phyloP scores from a whole-genome alignment of 805 yeast genomes.

The Nakazawaea ambrosiae region DNA sequence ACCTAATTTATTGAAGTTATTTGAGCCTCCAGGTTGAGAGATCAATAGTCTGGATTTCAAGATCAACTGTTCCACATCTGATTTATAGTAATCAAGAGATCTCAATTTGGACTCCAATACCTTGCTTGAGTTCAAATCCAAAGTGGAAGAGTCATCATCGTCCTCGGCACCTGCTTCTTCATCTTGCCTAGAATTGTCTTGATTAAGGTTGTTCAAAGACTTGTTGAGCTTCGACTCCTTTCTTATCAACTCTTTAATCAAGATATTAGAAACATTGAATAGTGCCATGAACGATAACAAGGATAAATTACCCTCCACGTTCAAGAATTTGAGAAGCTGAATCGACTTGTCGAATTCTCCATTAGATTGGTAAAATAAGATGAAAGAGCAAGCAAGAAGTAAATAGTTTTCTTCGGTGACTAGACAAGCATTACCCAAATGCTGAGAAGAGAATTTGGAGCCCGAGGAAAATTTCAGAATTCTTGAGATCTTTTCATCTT shows the following conservation, averaged over 20 bases:
- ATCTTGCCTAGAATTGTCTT: conserved; percentile 1
- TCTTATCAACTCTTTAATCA: conserved; percentile 16
- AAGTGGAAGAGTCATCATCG: conserved; percentile 7
- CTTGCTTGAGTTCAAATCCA: conserved; percentile 1
- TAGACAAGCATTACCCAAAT: conserved; percentile 6
- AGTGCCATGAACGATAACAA: conserved; percentile 22
- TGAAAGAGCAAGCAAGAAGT: conserved; percentile 22
- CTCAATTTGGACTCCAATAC: conserved; percentile 5
- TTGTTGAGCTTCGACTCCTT: neutral
- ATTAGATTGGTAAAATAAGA: conserved; percentile 20
- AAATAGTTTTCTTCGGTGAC: conserved; percentile 23
- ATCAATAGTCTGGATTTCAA: conserved; percentile 19
- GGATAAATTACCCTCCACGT: conserved; percentile 15
- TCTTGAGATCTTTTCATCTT: conserved; percentile 3
- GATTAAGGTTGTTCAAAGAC: neutral
- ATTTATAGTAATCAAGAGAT: conserved; percentile 11
- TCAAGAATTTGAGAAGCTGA: conserved; percentile 19
- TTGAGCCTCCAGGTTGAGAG: conserved; percentile 11
- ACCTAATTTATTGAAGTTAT: conserved; percentile 18
- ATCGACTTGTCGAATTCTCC: conserved; percentile 17
- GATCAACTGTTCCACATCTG: conserved; percentile 16
- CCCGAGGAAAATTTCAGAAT: neutral
- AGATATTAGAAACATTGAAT: conserved; percentile 17
- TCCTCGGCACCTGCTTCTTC: conserved; percentile 7
- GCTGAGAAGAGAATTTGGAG: neutral